Conservation (phyloP, 164 flowering plant species). For the Pachysandra terminalis region DNA sequence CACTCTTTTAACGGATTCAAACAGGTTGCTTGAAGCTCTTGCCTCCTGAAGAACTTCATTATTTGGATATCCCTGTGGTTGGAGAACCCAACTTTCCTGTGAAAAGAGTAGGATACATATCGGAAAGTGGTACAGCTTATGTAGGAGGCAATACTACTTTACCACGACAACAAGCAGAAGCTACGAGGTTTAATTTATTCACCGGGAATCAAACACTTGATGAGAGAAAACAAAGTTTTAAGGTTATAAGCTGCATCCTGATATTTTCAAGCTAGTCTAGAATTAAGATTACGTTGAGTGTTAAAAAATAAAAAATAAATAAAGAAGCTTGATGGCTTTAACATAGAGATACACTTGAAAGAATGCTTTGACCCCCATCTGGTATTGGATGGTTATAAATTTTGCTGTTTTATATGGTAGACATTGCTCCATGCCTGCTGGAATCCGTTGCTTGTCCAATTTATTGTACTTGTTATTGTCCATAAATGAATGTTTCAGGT, state of each 20-base stretch:
- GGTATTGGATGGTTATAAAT: not conserved
- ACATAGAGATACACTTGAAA: not conserved
- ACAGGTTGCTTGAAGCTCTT: constrained; percentile 87
- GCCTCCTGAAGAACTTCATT: constrained; percentile 68
- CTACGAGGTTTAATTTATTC: constrained; percentile 68
- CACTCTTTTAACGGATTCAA: constrained; percentile 12
- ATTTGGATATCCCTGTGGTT: constrained; percentile 49
- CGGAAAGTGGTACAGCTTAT: constrained; percentile 33
- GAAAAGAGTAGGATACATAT: constrained; percentile 49
- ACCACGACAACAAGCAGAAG: constrained; percentile 26
- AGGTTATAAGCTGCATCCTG: constrained; percentile 42
- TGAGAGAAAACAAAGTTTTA: constrained; percentile 72
- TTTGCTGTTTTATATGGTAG: constrained; percentile 5
- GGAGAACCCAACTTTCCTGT: constrained; percentile 33
- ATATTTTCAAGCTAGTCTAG: constrained; percentile 4
- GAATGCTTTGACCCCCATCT: not conserved
- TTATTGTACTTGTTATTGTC: constrained; percentile 16
- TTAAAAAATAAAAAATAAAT: no score
- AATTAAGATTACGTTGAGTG: not conserved
- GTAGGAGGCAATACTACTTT: constrained; percentile 24
- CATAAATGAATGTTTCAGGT: constrained; percentile 46
- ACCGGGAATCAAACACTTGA: constrained; percentile 74
- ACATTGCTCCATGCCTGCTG: constrained; percentile 2
- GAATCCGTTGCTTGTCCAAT: not conserved
- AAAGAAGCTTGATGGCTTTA: not conserved